These are phyloP conservation scores for Fragilariopsis cylindrus DNA, from an alignment of 108 stramenopile species.

Conservation along the genomic window DNA sequence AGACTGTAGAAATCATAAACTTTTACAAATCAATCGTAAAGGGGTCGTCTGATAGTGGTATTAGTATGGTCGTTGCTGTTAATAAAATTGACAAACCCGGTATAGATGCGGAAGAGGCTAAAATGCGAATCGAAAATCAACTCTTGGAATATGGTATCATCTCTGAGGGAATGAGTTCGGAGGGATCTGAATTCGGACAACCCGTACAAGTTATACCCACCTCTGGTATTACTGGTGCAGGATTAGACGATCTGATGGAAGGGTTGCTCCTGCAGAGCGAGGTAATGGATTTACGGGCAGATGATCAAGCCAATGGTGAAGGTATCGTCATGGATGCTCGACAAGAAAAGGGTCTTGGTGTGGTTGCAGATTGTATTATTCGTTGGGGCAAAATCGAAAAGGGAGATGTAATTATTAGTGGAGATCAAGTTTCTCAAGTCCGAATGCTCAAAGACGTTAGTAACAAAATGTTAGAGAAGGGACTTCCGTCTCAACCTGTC, in stretches of 20 bases:
- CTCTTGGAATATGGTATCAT: constrained; percentile 87
- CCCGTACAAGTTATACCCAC: constrained; percentile 88
- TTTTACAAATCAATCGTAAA: constrained; percentile 85
- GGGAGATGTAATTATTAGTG: constrained; percentile 81
- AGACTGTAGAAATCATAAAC: constrained; percentile 94
- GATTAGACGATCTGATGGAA: constrained; percentile 89
- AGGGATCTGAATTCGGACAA: constrained; percentile 73
- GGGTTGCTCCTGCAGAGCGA: constrained; percentile 78
- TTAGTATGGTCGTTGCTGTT: constrained; percentile 91
- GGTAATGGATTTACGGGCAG: constrained; percentile 84
- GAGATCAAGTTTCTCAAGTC: constrained; percentile 63
- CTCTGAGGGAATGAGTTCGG: constrained; percentile 46
- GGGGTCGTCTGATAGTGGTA: constrained; percentile 55
- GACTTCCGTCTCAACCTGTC: constrained; percentile 79
- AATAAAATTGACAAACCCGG: constrained; percentile 95
- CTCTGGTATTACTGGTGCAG: constrained; percentile 85
- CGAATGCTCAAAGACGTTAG: constrained; percentile 76
- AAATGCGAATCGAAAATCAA: constrained; percentile 80
- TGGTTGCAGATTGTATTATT: constrained; percentile 81
- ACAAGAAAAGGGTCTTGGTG: constrained; percentile 80
- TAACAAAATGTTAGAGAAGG: constrained; percentile 56
- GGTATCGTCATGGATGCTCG: constrained; percentile 81
- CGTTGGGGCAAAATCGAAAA: constrained; percentile 72
- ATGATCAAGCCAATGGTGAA: constrained; percentile 76
- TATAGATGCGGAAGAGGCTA: constrained; percentile 77